phyloP scores from a whole-genome alignment of 768 basidiomycete species.

The Auricularia cornea region DNA sequence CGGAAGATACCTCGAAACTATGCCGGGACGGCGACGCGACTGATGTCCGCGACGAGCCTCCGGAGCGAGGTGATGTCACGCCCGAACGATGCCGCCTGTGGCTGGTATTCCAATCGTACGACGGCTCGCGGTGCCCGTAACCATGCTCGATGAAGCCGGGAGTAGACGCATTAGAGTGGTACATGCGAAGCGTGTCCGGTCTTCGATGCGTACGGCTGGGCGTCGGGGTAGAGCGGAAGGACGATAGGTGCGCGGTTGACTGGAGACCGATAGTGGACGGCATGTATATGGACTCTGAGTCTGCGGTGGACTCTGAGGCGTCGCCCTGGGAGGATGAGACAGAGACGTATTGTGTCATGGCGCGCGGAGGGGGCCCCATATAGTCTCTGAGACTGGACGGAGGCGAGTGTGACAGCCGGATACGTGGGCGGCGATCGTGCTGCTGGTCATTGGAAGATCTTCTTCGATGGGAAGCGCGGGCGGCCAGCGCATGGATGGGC shows the following conservation, averaged over 20 bases:
- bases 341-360: conserved; percentile 60
- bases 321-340: conserved; percentile 8
- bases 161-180: neutral
- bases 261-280: conserved; percentile 68
- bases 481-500: neutral
- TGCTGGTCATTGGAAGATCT: neutral
- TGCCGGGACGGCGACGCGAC: neutral
- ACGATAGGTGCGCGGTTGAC: conserved; percentile 14
- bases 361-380: conserved; percentile 50
- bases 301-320: conserved; percentile 37
- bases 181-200: neutral
- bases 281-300: conserved; percentile 44
- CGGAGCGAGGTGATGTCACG: neutral
- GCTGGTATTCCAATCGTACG: neutral
- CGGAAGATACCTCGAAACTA: neutral
- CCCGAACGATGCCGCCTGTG: neutral
- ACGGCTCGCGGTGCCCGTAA: neutral
- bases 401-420: conserved; percentile 7
- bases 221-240: neutral
- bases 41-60: neutral
- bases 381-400: conserved; percentile 33
- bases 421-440: neutral
- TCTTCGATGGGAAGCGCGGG: neutral
- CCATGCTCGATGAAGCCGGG: neutral
- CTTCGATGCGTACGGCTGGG: neutral